Base-by-base conservation (phyloP, 306 rosid genomes). In the Delonix regia region DNA sequence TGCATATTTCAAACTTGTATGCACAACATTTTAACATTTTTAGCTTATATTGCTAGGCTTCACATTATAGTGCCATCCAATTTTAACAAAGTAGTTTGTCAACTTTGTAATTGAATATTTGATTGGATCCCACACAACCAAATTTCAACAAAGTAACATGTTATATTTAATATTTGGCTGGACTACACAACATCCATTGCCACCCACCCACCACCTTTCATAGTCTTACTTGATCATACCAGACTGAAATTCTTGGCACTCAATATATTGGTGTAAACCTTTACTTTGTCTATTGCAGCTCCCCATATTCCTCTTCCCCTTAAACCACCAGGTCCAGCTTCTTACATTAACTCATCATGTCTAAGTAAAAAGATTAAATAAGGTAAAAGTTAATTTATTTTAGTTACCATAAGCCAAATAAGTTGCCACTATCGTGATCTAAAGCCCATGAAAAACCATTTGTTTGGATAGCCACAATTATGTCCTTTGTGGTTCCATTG, bases 241-340 rank as follows among this genome's bases (percentile, higher is more conserved):
- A 89, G 87, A 3, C 83, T 87, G 82, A 91, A 91, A 39, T 82
- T 84, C 28, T 84, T 79, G 33, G 16, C 66, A 4, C 83, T 52
- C 14, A 74, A 60, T 5, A 84, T 82, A 71, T 86, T 90, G 4
- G 92, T 88, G 75, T 84, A 90, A 12, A 82, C 86, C 38, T 78
- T 80, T 38, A 21, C 61, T 39, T 62, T 81, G 8, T 90, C 91
- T 0, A 90, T 87, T 49, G 93, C 90, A 41, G 91, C 85, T 2
- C 91, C 96, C 93, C 91, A 87, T 61, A 53, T 80, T 4, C 88
- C 90, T 1, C 96, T 91, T 53, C 93, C 93, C 1, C 39, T 69
- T 0, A 48, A 2, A 0, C 90, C 88, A 60, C 91, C 88, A 0
- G 89, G 91, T 19, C 93, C 91, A 16, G 93, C 96, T 69, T 78